These are phyloP conservation scores for Didymosphaeria variabile DNA, from an alignment of 2,329 filamentous ascomycete species.

Conservation along the genomic window DNA sequence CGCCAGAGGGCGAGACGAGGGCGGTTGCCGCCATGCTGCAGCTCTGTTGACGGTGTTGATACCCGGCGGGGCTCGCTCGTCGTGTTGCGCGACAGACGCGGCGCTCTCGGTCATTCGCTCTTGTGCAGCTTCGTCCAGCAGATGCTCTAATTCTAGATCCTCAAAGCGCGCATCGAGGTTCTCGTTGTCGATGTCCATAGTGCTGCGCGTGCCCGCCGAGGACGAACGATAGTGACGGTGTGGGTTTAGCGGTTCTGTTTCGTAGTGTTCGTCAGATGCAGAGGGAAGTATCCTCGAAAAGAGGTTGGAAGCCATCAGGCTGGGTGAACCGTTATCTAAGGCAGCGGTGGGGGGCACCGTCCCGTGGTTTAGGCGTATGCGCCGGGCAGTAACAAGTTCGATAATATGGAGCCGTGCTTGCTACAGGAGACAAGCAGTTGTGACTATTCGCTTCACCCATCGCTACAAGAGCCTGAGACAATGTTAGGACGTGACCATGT, in stretches of 20 bases:
- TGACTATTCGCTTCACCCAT: constrained; percentile 25
- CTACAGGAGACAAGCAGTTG: constrained; percentile 30
- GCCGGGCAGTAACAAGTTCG: constrained; percentile 27
- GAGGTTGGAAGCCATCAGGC: constrained; percentile 63
- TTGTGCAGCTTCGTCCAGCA: constrained; percentile 61
- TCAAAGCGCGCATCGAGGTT: constrained; percentile 61
- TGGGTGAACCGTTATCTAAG: constrained; percentile 28
- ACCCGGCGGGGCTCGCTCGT: constrained; percentile 34
- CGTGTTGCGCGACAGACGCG: constrained; percentile 47
- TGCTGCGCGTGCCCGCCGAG: constrained; percentile 54
- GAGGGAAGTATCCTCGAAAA: constrained; percentile 62
- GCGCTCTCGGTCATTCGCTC: constrained; percentile 56
- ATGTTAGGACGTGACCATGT: constrained; percentile 29
- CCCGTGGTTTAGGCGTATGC: constrained; percentile 12
- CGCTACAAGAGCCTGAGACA: constrained; percentile 32
- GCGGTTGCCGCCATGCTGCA: constrained; percentile 49
- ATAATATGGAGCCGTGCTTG: constrained; percentile 17
- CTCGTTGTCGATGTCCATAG: constrained; percentile 60
- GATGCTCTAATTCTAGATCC: constrained; percentile 65
- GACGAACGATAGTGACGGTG: constrained; percentile 33
- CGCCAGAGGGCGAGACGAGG: constrained; percentile 26
- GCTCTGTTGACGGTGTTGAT: constrained; percentile 42
- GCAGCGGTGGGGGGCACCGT: constrained; percentile 39
- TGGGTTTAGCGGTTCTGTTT: constrained; percentile 47
- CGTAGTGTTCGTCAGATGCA: constrained; percentile 57